A percentile compares a stretch with the other conserved stretches of the same genome.
Conservation (phyloP, 805 yeast genomes). For the Candida ponderosae region DNA sequence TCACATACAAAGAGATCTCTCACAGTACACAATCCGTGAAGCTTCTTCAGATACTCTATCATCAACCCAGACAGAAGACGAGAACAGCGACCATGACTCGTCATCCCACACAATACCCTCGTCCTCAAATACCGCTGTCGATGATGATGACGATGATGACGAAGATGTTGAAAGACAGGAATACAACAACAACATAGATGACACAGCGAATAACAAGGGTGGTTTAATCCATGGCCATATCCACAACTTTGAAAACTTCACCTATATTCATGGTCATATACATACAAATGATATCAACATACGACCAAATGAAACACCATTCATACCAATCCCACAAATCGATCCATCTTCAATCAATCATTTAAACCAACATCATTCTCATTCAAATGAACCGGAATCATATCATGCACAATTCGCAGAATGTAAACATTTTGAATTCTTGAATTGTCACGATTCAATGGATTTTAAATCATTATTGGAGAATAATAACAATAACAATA, state of each 20-base stretch:
- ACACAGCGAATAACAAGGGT: constrained; percentile 15
- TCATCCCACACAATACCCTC: too few relatives aligned
- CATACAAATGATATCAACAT: constrained; percentile 28
- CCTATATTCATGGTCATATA: constrained; percentile 63
- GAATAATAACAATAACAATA: too few relatives aligned
- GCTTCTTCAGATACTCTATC: too few relatives aligned
- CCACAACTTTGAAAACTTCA: constrained; percentile 52
- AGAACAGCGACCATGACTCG: too few relatives aligned
- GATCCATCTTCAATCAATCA: too few relatives aligned
- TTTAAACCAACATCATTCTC: constrained; percentile 11
- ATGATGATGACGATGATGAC: background rate
- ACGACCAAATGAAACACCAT: background rate
- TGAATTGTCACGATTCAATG: constrained; percentile 25
- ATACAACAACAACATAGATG: too few relatives aligned
- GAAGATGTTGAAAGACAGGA: too few relatives aligned
- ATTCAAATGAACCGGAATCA: constrained; percentile 6
- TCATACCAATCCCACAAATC: background rate
- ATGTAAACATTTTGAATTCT: constrained; percentile 33
- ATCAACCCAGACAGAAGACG: too few relatives aligned
- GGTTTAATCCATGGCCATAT: constrained; percentile 66
- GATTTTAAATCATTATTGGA: background rate
- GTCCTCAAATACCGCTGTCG: background rate
- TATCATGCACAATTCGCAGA: constrained; percentile 19
- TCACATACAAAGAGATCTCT: too few relatives aligned
- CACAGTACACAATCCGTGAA: too few relatives aligned